These are phyloP conservation scores for Zasmidium citrigriseum DNA, from an alignment of 2,329 filamentous ascomycete genomes.

Conservation along the genomic window DNA sequence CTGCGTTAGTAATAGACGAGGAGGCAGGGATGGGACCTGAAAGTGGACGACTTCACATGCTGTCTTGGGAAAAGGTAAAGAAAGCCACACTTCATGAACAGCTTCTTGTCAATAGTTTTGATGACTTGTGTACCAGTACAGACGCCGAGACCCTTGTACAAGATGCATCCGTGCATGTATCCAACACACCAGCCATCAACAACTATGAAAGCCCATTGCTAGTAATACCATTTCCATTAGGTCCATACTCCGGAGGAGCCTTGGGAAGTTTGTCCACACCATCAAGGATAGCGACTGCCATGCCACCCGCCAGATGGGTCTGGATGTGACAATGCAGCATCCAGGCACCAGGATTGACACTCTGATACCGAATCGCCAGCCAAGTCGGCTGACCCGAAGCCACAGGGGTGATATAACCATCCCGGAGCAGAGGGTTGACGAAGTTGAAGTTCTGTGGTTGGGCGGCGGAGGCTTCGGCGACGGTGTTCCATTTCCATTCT, in stretches of 20 bases:
- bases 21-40: too few species aligned
- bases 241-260: neutral
- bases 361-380: conserved; percentile 50
- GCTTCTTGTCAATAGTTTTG: too few species aligned
- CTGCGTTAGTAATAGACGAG: too few species aligned
- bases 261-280: conserved; percentile 44
- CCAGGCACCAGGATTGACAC: conserved; percentile 48
- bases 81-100: too few species aligned
- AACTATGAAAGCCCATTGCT: neutral
- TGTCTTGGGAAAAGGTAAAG: too few species aligned
- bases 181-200: neutral
- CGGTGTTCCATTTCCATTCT: conserved; percentile 49
- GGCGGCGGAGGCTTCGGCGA: neutral
- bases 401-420: conserved; percentile 41
- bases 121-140: too few species aligned
- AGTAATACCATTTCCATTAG: neutral
- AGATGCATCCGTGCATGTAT: too few species aligned
- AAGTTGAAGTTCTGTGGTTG: conserved; percentile 57
- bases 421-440: conserved; percentile 55
- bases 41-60: too few species aligned
- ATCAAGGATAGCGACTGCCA: conserved; percentile 52
- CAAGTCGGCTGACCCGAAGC: conserved; percentile 31
- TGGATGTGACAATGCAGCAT: conserved; percentile 55
- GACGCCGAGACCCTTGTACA: too few species aligned
- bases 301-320: conserved; percentile 50